These are phyloP conservation scores for Phyllosticta citriasiana DNA, from an alignment of 2,329 filamentous ascomycete genomes.

Conservation along the genomic window DNA sequence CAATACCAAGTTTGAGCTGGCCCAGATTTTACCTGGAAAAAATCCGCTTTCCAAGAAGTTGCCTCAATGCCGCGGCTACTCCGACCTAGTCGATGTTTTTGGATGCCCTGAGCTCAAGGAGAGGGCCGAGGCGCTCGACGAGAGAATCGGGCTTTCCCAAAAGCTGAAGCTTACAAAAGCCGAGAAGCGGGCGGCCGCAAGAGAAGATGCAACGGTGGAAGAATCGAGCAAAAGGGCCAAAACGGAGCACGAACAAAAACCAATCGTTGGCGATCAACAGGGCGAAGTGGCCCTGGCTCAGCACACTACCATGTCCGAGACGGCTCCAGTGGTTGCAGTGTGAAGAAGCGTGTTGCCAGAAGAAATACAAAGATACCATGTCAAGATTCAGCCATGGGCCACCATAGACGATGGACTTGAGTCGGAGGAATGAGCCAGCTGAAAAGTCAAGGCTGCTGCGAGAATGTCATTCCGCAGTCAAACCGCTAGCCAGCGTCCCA, in stretches of 20 bases:
- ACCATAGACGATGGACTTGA: no score
- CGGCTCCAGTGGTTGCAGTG: background rate
- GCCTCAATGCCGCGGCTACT: conserved; percentile 60
- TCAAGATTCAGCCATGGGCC: no score
- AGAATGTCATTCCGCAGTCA: no score
- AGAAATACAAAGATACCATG: background rate
- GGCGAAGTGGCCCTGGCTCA: background rate
- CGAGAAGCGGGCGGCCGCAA: conserved; percentile 4
- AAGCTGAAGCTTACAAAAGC: conserved; percentile 4
- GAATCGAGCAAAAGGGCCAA: background rate
- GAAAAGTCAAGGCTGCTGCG: no score
- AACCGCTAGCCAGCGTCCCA: no score
- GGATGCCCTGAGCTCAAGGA: conserved; percentile 54
- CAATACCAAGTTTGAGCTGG: conserved; percentile 87
- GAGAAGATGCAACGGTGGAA: background rate
- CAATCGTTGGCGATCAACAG: background rate
- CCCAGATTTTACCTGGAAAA: conserved; percentile 79
- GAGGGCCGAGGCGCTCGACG: conserved; percentile 56
- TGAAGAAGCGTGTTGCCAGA: background rate
- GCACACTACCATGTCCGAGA: background rate
- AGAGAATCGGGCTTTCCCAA: conserved; percentile 37
- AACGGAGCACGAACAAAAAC: background rate
- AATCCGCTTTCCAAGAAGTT: conserved; percentile 52
- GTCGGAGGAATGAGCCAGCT: no score
- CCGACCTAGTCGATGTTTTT: conserved; percentile 55